These are phyloP conservation scores for Saccharomycopsis fodiens DNA, from an alignment of 805 yeast species.

Conservation along the genomic window DNA sequence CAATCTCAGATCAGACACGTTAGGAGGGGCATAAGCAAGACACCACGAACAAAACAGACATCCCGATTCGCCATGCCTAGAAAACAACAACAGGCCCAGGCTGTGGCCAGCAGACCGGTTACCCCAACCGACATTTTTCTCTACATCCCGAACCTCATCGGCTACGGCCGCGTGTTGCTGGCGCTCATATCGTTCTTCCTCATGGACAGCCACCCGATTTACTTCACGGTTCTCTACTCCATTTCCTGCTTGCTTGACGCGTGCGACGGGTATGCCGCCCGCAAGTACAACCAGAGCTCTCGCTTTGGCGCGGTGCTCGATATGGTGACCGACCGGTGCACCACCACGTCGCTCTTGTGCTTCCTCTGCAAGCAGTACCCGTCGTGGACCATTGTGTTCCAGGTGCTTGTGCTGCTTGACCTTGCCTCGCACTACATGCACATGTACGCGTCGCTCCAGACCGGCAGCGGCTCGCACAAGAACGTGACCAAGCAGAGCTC, in stretches of 20 bases:
- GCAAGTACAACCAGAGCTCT: conserved; percentile 82
- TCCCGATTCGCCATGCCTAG: too few species aligned
- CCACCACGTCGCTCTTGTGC: conserved; percentile 89
- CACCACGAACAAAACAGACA: too few species aligned
- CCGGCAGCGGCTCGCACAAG: conserved; percentile 81
- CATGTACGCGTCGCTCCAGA: conserved; percentile 86
- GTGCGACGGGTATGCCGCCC: conserved; percentile 91
- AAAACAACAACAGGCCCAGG: too few species aligned
- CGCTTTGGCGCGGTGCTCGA: conserved; percentile 94
- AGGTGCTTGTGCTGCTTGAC: conserved; percentile 74
- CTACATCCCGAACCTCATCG: conserved; percentile 88
- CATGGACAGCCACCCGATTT: conserved; percentile 79
- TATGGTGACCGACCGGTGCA: conserved; percentile 98
- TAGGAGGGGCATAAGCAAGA: too few species aligned
- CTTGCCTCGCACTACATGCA: conserved; percentile 96
- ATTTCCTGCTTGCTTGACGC: conserved; percentile 92
- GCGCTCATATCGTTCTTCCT: conserved; percentile 72
- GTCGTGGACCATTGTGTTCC: conserved; percentile 52
- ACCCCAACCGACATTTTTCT: conserved; percentile 67
- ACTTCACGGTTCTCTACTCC: conserved; percentile 71
- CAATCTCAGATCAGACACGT: too few species aligned
- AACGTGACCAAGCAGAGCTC: conserved; percentile 64
- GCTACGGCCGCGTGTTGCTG: conserved; percentile 76
- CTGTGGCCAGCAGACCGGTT: too few species aligned
- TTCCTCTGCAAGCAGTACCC: conserved; percentile 46